Conservation (phyloP, 2,329 filamentous ascomycete species). For the Diaporthe citrichinensis region DNA sequence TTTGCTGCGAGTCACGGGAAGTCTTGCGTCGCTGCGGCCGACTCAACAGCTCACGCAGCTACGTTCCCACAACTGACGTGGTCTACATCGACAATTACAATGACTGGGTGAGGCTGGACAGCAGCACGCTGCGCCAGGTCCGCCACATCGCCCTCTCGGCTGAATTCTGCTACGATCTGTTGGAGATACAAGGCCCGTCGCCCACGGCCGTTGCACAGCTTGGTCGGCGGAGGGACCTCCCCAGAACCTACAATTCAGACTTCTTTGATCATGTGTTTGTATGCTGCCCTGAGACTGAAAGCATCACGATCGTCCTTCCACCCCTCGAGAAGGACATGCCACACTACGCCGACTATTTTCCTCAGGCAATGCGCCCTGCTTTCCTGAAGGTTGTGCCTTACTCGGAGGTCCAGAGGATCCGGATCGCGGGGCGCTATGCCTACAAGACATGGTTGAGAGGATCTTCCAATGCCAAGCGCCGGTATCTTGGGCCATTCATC, state of each 20-base stretch:
- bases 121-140: neutral
- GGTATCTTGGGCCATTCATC: neutral
- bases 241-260: neutral
- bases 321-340: conserved; percentile 1
- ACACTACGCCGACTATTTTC: neutral
- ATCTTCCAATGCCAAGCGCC: neutral
- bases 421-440: neutral
- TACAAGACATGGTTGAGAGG: neutral
- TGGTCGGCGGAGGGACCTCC: neutral
- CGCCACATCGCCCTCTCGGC: neutral
- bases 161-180: neutral
- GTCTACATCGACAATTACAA: neutral
- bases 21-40: neutral
- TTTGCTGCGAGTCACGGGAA: conserved; percentile 3
- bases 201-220: neutral
- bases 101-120: neutral
- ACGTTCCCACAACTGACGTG: neutral
- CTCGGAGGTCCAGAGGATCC: neutral
- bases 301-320: neutral
- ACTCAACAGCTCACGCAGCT: neutral
- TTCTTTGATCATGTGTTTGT: neutral
- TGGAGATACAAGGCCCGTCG: neutral
- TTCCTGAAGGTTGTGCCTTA: neutral
- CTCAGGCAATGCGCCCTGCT: neutral
- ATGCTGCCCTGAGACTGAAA: neutral